Evolutionary conservation across 495 filamentous ascomycete species (phyloP), one percentile per base, ranked within the genome.

Genomic region (Neurospora sp.): DNA sequence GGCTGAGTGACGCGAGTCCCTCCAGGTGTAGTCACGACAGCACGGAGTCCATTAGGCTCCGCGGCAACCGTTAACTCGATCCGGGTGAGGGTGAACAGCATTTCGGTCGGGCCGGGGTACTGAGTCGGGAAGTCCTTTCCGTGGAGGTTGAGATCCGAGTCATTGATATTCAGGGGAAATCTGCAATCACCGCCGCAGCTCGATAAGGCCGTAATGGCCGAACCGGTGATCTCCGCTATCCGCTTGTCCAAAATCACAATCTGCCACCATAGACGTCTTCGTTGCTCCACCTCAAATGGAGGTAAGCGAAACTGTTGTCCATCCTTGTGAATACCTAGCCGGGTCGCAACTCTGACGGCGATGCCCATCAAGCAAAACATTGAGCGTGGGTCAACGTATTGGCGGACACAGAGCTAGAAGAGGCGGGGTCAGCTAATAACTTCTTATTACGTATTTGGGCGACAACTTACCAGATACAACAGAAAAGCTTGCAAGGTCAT

Each of bases 241-340:
- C 90, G 86, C 59, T 85, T 84, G 75, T 94, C 91, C 20, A 93
- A 84, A 27, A 87, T 81, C 71, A 87, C 86, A 8, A 93, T 81
- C 75, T 90, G 89, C 90, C 90, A 92, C 91, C 91, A 94, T 5
- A 93, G 77, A 27, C 91, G 84, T 69, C 90, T 81, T 20, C 91
- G 83, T 78, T 89, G 86, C 80, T 94, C 91, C 3, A 87, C 85
- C 71, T 93, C 90, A 75, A 93, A 92, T 4, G 89, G 87, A 0
- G 89, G 84, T 2, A 92, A 81, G n/a, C 83, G 82, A 69, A 88
- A 89, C 72, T 87, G 85, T 44, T 82, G 78, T 4, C 88, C 89
- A 74, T 93, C 91, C 27, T 89, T 82, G 72, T 94, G 89, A 35
- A 93, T 85, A 27, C 87, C 90, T 31, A 92, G 80, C 10, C 89